Conservation (phyloP, 805 yeast genomes). For the Danielia reshetovae region DNA sequence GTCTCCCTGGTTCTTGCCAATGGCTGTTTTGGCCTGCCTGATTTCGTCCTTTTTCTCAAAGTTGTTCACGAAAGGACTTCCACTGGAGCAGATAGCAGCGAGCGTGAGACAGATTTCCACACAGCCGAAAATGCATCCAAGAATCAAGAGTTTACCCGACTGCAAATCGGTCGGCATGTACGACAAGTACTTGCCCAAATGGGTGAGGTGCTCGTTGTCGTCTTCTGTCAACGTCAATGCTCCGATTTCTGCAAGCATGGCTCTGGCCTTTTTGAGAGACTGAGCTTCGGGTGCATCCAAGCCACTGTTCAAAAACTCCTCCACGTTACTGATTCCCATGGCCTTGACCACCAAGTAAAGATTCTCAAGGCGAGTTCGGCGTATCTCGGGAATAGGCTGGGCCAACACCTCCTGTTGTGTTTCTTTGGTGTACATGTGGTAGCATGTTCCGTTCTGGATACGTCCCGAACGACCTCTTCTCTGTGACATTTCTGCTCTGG, state of each 20-base stretch:
- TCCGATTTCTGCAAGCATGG: constrained; percentile 63
- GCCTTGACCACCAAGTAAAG: constrained; percentile 80
- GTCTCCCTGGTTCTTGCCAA: constrained; percentile 61
- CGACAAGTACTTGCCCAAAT: constrained; percentile 76
- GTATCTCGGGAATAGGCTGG: constrained; percentile 86
- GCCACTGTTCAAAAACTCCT: constrained; percentile 65
- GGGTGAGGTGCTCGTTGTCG: constrained; percentile 48
- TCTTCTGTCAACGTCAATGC: constrained; percentile 44
- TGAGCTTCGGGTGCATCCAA: constrained; percentile 71
- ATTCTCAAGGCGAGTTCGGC: constrained; percentile 77
- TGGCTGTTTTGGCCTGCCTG: constrained; percentile 40
- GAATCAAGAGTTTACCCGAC: constrained; percentile 76
- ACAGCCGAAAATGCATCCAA: constrained; percentile 81
- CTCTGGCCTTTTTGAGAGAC: constrained; percentile 49
- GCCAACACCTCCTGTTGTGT: constrained; percentile 54
- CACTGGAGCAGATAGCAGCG: constrained; percentile 73
- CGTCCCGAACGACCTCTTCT: constrained; percentile 99
- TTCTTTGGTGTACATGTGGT: constrained; percentile 67
- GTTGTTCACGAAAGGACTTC: constrained; percentile 66
- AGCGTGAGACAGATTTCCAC: constrained; percentile 71
- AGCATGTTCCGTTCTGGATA: constrained; percentile 78
- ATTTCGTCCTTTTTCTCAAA: constrained; percentile 63
- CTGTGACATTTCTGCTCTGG: constrained; percentile 84
- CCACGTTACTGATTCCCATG: constrained; percentile 78
- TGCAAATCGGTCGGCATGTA: constrained; percentile 82